Evolutionary conservation across 192 early-diverging fungal genomes (phyloP), one percentile per base, ranked within the genome.

Genomic region (Backusella australiensis): DNA sequence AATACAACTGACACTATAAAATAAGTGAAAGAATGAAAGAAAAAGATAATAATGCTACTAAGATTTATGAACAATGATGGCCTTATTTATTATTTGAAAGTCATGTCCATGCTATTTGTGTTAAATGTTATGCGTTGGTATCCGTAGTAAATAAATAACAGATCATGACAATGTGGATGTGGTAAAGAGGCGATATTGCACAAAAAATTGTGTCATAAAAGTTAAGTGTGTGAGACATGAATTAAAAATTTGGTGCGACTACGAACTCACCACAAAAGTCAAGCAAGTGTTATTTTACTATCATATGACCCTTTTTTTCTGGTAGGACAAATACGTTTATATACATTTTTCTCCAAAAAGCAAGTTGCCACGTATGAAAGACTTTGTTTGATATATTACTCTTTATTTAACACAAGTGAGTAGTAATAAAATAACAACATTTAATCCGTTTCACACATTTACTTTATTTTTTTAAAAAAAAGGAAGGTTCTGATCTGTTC

Each of bases 301-400:
- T 63, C 56, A 63, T 63, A 63, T 63, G 56, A 63, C 56, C 23
- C 23, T 63, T 63, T 63, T 59, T 63, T 63, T 63, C 21, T 63
- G 26, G 56, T 63, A 63, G 56, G 21, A 63, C 56, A 63, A 63
- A 63, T 0, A 3, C 11, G 21, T 3, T 29, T 29, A 63, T 63
- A 63, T 63, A 29, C n/a, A 23, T 63, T 63, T 56, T 63, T 63
- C 56, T 63, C 7, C 8, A 63, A 63, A 63, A 63, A 63, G 56
- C 12, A 63, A 63, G 23, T 63, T 3, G 56, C 56, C 56, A 63
- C 56, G 56, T 63, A 63, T 49, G 11, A 26, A 29, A 12, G 12
- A 4, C 26, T 26, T 14, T 29, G 11, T 26, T 63, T 63, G 23
- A 29, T 63, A 59, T 12, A 26, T 29, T 14, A 21, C 21, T 23